A percentile compares a stretch with the other conserved stretches of the same genome.
Conservation (phyloP, 2,329 filamentous ascomycete species). For the Fusarium dlaminii region DNA sequence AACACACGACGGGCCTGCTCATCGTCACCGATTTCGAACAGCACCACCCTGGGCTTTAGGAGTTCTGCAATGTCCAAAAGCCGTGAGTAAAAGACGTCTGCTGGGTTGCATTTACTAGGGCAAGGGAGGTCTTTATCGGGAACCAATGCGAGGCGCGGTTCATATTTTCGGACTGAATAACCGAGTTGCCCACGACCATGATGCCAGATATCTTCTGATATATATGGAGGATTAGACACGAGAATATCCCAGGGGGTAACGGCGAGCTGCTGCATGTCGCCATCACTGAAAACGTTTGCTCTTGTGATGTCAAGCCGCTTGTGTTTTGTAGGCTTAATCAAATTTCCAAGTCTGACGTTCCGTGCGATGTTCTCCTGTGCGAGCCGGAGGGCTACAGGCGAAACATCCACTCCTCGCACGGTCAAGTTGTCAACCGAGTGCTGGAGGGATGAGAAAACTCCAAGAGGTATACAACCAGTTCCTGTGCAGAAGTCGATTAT, state of each 20-base stretch:
- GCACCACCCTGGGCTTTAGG: constrained; percentile 62
- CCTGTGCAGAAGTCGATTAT: constrained; percentile 91
- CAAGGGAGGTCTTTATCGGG: constrained; percentile 48
- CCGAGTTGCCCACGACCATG: constrained; percentile 55
- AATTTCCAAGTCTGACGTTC: constrained; percentile 52
- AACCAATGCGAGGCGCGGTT: constrained; percentile 84
- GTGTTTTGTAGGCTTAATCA: constrained; percentile 24
- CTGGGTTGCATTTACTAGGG: constrained; percentile 47
- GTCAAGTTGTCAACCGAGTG: constrained; percentile 53
- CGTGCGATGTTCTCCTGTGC: constrained; percentile 69
- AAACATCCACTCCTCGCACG: constrained; percentile 80
- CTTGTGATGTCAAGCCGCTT: constrained; percentile 55
- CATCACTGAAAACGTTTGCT: constrained; percentile 60
- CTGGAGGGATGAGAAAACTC: constrained; percentile 72
- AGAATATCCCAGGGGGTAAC: constrained; percentile 67
- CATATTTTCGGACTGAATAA: constrained; percentile 83
- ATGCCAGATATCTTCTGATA: constrained; percentile 66
- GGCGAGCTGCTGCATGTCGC: constrained; percentile 45
- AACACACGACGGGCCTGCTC: constrained; percentile 74
- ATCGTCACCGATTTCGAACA: constrained; percentile 78
- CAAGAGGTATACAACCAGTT: constrained; percentile 87
- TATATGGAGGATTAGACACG: constrained; percentile 91
- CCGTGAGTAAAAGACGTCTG: constrained; percentile 73
- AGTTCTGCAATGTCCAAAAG: constrained; percentile 65
- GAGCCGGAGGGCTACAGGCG: constrained; percentile 69